A percentile compares a stretch with the other conserved stretches of the same genome.
phyloP scores from a whole-genome alignment of 2,329 filamentous ascomycete genomes.

The Rutstroemia sp. region DNA sequence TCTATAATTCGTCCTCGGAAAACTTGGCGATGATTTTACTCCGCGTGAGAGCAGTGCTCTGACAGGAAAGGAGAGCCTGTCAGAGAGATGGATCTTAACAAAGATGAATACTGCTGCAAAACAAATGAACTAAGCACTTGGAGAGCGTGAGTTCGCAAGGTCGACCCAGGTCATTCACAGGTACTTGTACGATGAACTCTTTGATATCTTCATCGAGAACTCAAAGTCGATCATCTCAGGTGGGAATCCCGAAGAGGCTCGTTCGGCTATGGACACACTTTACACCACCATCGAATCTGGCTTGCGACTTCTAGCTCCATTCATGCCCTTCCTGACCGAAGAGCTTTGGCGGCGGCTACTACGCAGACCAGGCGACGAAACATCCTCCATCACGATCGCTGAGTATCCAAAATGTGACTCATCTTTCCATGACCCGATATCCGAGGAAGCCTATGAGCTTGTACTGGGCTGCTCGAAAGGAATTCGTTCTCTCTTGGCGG shows the following conservation, averaged over 20 bases:
- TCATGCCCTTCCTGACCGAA: constrained; percentile 74
- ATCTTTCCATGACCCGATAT: constrained; percentile 56
- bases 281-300: constrained; percentile 74
- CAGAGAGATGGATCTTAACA: constrained; percentile 73
- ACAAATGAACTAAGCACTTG: constrained; percentile 61
- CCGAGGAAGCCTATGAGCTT: constrained; percentile 69
- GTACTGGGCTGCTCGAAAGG: constrained; percentile 65
- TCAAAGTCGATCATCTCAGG: constrained; percentile 75
- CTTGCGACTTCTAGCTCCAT: constrained; percentile 70
- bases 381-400: constrained; percentile 65
- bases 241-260: constrained; percentile 62
- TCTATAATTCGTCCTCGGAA: constrained; percentile 85
- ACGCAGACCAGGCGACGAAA: constrained; percentile 59
- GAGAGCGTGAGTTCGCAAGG: constrained; percentile 65
- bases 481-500: constrained; percentile 63
- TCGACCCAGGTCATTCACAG: constrained; percentile 66
- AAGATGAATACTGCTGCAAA: constrained; percentile 67
- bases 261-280: constrained; percentile 69
- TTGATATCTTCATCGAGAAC: constrained; percentile 82
- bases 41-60: constrained; percentile 46
- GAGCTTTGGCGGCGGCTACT: constrained; percentile 82
- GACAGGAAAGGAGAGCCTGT: constrained; percentile 55
- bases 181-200: constrained; percentile 73
- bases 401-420: constrained; percentile 59
- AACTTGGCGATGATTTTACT: constrained; percentile 58